Evolutionary conservation across 768 basidiomycete genomes (phyloP), one percentile per base, ranked within the genome.

Genomic region (Suillus lakei): DNA sequence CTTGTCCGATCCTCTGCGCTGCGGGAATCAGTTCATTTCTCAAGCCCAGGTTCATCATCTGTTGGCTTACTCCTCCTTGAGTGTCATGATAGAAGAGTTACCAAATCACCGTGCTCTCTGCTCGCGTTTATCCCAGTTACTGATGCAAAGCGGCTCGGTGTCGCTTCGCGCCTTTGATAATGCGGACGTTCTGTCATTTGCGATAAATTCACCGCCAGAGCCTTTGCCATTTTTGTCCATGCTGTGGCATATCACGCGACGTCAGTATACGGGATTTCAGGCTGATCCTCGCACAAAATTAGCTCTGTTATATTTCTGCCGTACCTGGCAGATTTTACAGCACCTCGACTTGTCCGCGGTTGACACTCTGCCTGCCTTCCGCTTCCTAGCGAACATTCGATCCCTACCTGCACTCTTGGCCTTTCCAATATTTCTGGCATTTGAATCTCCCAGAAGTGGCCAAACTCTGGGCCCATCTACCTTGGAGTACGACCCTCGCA

Each of bases 401-500:
- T 59, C 38, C 1, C 23, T 59, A 1, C 56, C 56, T 41, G 26
- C 21, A 41, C 56, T 59, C 15, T 3, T 59, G 9, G 38, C 56
- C 2, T 59, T 59, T 12, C 56, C 56, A 21, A 41, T 59, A 41
- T 59, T 59, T 59, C 38, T 59, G 5, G 26, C 56, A 13, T 59
- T 59, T 21, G 56, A 59, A 41, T 28, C 26, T 4, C 3, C 16
- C 4, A 16, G 23, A 41, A 28, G 2, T 28, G 26, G 18, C 5
- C 10, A 28, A 28, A 28, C 18, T 7, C 26, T 12, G 38, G 5
- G 38, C 3, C 5, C 38, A 13, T 59, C 38, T 1, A 39, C 9
- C 2, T 0, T 18, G 9, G 5, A 39, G 23, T 0, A 38, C 18
- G 10, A 39, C 5, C 38, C 3, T 18, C 56, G 4, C 5, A 28